Evolutionary conservation across 441 rosid species (phyloP).

Genomic region (Populus trichocarpa): DNA sequence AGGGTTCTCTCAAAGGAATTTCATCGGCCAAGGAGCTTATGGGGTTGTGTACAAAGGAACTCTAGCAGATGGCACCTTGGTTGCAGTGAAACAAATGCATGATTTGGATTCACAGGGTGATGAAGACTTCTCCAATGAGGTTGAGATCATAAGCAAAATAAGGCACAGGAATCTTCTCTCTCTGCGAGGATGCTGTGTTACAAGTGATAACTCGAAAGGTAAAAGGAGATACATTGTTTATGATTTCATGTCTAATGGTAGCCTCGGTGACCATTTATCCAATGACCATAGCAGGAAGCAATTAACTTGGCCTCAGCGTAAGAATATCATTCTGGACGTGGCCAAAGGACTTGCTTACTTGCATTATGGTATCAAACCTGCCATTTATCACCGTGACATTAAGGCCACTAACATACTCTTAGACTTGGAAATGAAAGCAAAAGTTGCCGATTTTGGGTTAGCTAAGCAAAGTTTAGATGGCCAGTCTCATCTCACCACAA

Average conservation of each 20-base stretch:
- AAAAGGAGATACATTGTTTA: slow-evolving; percentile 49
- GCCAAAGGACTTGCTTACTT: slow-evolving; percentile 59
- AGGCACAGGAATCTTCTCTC: slow-evolving; percentile 58
- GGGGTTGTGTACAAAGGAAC: slow-evolving; percentile 52
- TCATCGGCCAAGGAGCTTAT: slow-evolving; percentile 47
- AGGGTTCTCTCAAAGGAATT: slow-evolving; percentile 42
- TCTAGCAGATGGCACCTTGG: slow-evolving; percentile 38
- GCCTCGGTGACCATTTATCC: slow-evolving; percentile 39
- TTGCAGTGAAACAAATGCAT: slow-evolving; percentile 50
- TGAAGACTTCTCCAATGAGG: slow-evolving; percentile 56
- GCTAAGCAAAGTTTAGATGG: slow-evolving; percentile 55
- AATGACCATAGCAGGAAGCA: slow-evolving; percentile 12
- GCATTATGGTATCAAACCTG: slow-evolving; percentile 52
- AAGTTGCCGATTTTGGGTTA: slow-evolving; percentile 55
- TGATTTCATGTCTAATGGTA: slow-evolving; percentile 62
- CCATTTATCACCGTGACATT: slow-evolving; percentile 61
- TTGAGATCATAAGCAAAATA: slow-evolving; percentile 60
- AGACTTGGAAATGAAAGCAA: slow-evolving; percentile 46
- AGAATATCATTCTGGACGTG: slow-evolving; percentile 54
- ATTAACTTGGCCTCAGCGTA: slow-evolving; percentile 53
- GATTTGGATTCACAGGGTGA: slow-evolving; percentile 49
- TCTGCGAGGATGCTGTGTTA: slow-evolving; percentile 59
- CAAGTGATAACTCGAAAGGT: slow-evolving; percentile 39
- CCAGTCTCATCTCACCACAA: slow-evolving; percentile 52
- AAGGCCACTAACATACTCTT: slow-evolving; percentile 55